A percentile compares a stretch with the other conserved stretches of the same genome.
Conservation (phyloP, 768 basidiomycete genomes). For the Ramaria sp. region DNA sequence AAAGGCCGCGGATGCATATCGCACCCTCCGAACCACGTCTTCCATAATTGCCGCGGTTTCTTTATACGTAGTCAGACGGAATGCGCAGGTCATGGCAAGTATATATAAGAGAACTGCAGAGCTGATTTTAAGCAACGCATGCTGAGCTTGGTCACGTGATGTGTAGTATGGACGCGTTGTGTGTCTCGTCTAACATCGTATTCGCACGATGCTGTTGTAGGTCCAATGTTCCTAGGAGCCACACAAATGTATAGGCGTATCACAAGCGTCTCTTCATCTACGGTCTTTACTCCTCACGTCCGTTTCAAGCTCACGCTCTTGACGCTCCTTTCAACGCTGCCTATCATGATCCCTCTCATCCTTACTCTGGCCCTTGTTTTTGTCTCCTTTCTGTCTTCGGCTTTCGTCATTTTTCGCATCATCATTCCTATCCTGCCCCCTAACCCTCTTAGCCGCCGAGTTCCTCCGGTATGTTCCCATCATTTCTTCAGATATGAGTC, state of each 20-base stretch:
- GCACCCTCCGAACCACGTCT: too few relatives aligned
- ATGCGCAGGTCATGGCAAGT: not conserved
- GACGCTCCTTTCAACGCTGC: conserved; percentile 6
- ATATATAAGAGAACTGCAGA: not conserved
- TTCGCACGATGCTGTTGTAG: not conserved
- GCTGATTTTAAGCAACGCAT: not conserved
- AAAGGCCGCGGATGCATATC: not conserved
- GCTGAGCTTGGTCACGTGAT: not conserved
- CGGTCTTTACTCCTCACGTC: conserved; percentile 7
- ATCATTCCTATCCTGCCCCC: conserved; percentile 67
- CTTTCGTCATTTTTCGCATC: conserved; percentile 67
- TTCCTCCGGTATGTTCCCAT: conserved; percentile 47
- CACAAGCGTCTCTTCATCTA: too few relatives aligned
- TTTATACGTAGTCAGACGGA: too few relatives aligned
- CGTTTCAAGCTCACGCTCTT: conserved; percentile 1
- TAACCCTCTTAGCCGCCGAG: conserved; percentile 60
- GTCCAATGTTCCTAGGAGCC: conserved; percentile 1
- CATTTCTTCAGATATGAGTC: conserved; percentile 9
- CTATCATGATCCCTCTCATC: conserved; percentile 54
- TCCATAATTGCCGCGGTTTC: too few relatives aligned
- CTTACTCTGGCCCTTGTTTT: conserved; percentile 44
- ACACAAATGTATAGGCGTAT: not conserved
- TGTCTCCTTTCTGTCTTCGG: conserved; percentile 61
- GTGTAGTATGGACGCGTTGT: not conserved
- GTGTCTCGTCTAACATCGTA: not conserved